A percentile compares a stretch with the other conserved stretches of the same genome.
phyloP scores from a whole-genome alignment of 2,329 filamentous ascomycete species.

The Botrytis sinoallii region DNA sequence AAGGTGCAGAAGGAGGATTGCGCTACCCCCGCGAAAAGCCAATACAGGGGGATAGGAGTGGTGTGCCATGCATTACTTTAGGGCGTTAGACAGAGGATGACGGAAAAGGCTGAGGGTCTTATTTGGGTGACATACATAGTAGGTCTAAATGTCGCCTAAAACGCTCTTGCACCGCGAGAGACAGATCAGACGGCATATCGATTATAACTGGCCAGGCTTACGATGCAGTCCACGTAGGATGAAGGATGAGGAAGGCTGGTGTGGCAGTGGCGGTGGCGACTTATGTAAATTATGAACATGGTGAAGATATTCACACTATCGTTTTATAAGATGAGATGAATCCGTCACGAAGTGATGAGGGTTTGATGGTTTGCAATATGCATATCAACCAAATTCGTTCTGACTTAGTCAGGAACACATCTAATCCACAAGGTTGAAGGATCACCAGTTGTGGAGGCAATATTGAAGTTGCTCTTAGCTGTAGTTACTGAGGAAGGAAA shows the following conservation, averaged over 20 bases:
- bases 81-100: not conserved
- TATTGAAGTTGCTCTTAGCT: not conserved
- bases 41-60: not conserved
- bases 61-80: not conserved
- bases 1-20: not conserved
- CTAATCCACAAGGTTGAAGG: not conserved
- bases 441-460: not conserved
- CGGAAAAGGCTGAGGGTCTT: not conserved
- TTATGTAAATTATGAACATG: not conserved
- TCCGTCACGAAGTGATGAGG: not conserved
- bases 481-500: not conserved
- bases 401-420: not conserved
- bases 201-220: not conserved
- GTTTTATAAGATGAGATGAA: not conserved
- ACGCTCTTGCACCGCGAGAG: not conserved
- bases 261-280: slow-evolving; percentile 12
- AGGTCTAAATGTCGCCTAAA: not conserved
- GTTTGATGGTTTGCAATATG: not conserved
- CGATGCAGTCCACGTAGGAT: not conserved
- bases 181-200: not conserved
- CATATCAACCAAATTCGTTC: not conserved
- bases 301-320: not conserved
- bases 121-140: not conserved
- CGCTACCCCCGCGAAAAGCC: not conserved
- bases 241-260: not conserved